Percentiles rank a stretch among this genome's conserved stretches.
These are phyloP conservation scores for Sutorius australiensis DNA, from an alignment of 768 basidiomycete genomes.

Conservation along the genomic window DNA sequence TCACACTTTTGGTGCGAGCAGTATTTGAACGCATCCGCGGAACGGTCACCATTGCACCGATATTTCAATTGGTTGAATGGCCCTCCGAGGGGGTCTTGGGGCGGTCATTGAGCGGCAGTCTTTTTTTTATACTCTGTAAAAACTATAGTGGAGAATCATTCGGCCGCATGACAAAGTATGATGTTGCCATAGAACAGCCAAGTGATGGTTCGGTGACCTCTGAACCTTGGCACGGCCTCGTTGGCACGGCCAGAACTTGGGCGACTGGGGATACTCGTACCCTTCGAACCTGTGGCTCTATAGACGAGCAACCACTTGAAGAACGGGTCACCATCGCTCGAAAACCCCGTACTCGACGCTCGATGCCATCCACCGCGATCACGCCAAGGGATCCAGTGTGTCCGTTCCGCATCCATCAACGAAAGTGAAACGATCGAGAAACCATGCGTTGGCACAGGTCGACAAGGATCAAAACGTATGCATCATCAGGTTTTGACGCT, in stretches of 20 bases:
- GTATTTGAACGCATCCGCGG: neutral
- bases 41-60: too few relatives aligned
- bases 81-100: neutral
- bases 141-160: neutral
- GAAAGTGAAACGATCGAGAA: neutral
- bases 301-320: neutral
- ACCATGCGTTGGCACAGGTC: neutral
- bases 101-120: neutral
- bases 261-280: neutral
- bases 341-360: neutral
- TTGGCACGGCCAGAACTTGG: neutral
- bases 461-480: neutral
- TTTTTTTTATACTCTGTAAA: neutral
- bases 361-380: slow-evolving; percentile 1
- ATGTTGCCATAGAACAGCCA: neutral
- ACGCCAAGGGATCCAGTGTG: neutral
- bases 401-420: neutral
- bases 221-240: neutral
- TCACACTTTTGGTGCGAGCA: too few relatives aligned
- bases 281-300: neutral
- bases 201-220: neutral
- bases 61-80: neutral
- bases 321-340: neutral
- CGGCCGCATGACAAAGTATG: too few relatives aligned
- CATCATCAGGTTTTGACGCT: neutral